Percentiles rank a stretch among this genome's conserved stretches.
Conservation (phyloP, 257 asterid genomes). For the Echites panduratus region DNA sequence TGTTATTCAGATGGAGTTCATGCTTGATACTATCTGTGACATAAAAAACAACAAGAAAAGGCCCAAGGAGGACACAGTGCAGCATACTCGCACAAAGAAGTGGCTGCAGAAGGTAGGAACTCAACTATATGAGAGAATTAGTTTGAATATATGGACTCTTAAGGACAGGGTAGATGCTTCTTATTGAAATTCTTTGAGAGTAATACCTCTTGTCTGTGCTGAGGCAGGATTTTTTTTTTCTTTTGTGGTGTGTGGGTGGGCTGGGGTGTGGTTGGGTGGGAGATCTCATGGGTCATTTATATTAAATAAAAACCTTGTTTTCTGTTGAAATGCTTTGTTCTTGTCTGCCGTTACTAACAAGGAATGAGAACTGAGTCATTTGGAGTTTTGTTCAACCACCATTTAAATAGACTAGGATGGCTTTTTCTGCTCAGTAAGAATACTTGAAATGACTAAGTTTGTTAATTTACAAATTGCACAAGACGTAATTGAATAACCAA, state of each 20-base stretch:
- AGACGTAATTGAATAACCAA: too few species aligned
- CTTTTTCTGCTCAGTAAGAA: neutral
- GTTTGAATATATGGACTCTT: neutral
- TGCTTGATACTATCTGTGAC: slow-evolving; percentile 85
- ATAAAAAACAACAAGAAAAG: slow-evolving; percentile 85
- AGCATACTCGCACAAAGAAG: slow-evolving; percentile 70
- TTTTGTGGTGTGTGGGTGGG: too few species aligned
- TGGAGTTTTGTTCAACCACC: neutral
- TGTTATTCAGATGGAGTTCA: slow-evolving; percentile 73
- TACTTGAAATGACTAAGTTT: too few species aligned
- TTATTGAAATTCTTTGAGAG: neutral
- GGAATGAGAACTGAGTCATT: neutral
- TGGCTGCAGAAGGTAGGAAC: slow-evolving; percentile 80
- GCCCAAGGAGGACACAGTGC: slow-evolving; percentile 61
- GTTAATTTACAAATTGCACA: too few species aligned
- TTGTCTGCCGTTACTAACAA: too few species aligned
- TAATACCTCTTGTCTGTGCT: neutral
- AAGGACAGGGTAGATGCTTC: neutral
- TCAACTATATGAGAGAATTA: neutral
- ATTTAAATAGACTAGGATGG: too few species aligned
- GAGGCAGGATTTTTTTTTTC: too few species aligned
- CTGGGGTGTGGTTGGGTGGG: neutral
- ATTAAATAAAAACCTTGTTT: too few species aligned
- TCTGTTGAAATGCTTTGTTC: neutral
- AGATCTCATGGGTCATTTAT: neutral